Evolutionary conservation across 163 green algal genomes (phyloP).

Genomic region (Chlamydomonas reinhardtii): DNA sequence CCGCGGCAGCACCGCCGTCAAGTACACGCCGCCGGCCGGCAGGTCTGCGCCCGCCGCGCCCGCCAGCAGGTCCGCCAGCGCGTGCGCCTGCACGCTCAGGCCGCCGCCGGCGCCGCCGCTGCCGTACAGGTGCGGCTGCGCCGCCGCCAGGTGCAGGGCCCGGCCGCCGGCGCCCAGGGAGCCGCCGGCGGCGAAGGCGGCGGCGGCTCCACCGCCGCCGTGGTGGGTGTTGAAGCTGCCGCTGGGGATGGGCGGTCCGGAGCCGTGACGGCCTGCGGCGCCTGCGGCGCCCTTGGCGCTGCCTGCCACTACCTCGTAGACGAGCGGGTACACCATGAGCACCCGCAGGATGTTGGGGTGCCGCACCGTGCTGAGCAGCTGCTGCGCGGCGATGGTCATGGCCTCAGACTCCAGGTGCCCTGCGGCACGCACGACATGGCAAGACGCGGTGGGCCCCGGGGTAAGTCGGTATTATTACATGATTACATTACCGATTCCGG

Average conservation of each 20-base stretch:
- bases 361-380: constrained; percentile 5
- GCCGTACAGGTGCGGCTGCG: neutral
- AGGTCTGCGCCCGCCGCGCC: neutral
- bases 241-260: too few species aligned
- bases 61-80: constrained; percentile 11
- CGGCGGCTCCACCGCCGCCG: constrained; percentile 17
- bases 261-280: neutral
- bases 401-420: constrained; percentile 47
- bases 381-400: constrained; percentile 30
- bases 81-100: neutral
- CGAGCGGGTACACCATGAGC: constrained; percentile 58
- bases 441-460: too few species aligned
- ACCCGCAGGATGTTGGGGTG: constrained; percentile 51
- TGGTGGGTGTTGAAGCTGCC: neutral
- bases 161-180: neutral
- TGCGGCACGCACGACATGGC: too few species aligned
- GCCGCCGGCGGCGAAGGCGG: too few species aligned
- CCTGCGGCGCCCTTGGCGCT: neutral
- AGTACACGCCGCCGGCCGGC: constrained; percentile 36
- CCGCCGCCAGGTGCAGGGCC: neutral
- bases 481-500: too few species aligned
- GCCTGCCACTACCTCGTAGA: constrained; percentile 55
- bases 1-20: constrained; percentile 52
- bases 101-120: neutral
- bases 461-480: too few species aligned